phyloP scores from a whole-genome alignment of 2,329 filamentous ascomycete species.

The Nigrograna mackinnonii region DNA sequence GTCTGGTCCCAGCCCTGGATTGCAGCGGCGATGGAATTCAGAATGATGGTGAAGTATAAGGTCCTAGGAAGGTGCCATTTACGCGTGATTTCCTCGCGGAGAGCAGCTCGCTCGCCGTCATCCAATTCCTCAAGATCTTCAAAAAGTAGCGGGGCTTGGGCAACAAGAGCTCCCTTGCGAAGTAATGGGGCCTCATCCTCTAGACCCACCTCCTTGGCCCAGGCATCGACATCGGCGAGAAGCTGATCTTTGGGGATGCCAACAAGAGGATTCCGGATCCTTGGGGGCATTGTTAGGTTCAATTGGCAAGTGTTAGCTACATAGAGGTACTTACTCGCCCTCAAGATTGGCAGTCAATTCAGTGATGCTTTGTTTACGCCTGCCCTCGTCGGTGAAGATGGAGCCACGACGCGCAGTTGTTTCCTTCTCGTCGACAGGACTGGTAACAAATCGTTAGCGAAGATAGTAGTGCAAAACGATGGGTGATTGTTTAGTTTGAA shows the following conservation, averaged over 20 bases:
- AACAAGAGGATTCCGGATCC: background rate
- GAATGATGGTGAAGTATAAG: conserved; percentile 67
- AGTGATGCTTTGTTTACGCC: conserved; percentile 25
- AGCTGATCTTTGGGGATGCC: background rate
- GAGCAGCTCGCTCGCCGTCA: conserved; percentile 60
- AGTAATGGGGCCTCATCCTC: conserved; percentile 59
- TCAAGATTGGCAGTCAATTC: conserved; percentile 30
- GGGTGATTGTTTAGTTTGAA: no score
- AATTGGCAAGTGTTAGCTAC: no score
- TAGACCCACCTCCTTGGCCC: conserved; percentile 53
- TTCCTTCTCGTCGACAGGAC: no score
- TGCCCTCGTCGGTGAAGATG: conserved; percentile 22
- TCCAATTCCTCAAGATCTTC: conserved; percentile 64
- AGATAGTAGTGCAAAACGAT: no score
- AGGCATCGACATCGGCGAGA: background rate
- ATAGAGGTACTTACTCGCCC: conserved; percentile 37
- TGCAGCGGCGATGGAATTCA: conserved; percentile 60
- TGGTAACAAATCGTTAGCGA: no score
- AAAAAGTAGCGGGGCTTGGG: conserved; percentile 67
- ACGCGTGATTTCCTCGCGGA: conserved; percentile 66
- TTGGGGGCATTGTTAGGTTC: no score
- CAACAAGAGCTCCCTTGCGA: conserved; percentile 63
- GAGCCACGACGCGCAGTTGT: conserved; percentile 27
- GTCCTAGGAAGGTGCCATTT: conserved; percentile 61
- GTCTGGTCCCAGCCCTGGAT: background rate